Conservation (phyloP, 2,329 filamentous ascomycete species). For the Proliferodiscus dingleyae region DNA sequence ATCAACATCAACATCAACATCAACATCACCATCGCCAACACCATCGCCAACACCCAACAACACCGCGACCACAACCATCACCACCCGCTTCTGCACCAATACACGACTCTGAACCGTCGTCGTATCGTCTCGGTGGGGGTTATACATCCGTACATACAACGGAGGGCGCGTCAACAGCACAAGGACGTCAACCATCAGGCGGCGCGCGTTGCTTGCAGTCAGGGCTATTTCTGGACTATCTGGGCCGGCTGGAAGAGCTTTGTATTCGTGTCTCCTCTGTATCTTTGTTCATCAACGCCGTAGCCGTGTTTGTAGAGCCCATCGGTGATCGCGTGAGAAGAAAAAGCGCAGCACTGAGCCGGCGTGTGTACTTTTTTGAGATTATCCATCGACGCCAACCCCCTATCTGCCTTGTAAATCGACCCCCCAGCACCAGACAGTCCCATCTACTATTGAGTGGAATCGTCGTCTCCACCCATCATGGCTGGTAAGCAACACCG, state of each 20-base stretch:
- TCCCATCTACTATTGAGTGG: constrained; percentile 22
- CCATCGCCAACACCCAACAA: constrained; percentile 13
- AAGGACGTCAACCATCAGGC: too few relatives aligned
- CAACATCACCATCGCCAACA: constrained; percentile 6
- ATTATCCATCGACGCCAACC: too few relatives aligned
- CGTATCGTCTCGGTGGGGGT: too few relatives aligned
- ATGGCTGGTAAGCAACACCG: constrained; percentile 56
- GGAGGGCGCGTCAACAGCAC: too few relatives aligned
- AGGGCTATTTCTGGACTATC: neutral
- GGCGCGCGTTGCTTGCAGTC: too few relatives aligned
- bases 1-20: neutral
- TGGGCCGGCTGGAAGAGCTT: too few relatives aligned
- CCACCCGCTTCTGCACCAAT: too few relatives aligned
- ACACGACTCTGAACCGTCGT: too few relatives aligned
- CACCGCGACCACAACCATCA: neutral
- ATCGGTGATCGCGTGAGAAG: constrained; percentile 30
- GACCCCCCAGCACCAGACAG: constrained; percentile 5
- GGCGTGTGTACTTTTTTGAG: too few relatives aligned
- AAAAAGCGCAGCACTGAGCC: constrained; percentile 16
- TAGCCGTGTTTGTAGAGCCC: constrained; percentile 31
- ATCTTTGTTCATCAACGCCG: constrained; percentile 13
- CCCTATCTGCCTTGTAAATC: constrained; percentile 25
- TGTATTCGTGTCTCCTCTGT: constrained; percentile 15
- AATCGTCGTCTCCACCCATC: constrained; percentile 14
- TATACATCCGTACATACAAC: too few relatives aligned